Evolutionary conservation across 371 early-diverging fungal species (phyloP).

Genomic region (Mortierella sp.): DNA sequence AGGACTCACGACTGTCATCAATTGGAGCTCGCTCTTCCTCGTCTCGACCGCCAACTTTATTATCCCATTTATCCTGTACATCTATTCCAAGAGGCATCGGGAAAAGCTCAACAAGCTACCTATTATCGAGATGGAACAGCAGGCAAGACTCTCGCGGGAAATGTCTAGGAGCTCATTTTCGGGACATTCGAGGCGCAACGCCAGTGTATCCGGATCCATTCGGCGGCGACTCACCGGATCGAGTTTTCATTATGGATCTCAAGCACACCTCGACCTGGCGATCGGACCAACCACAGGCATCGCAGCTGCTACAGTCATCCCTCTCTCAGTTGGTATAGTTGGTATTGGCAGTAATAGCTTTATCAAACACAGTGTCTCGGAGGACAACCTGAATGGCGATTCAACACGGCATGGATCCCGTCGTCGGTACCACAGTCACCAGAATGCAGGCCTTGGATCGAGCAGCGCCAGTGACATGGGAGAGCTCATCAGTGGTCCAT

Average conservation of each 20-base stretch:
- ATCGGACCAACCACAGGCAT: conserved; percentile 20
- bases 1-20: conserved; percentile 59
- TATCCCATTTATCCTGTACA: conserved; percentile 80
- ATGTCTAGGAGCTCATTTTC: conserved; percentile 37
- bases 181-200: conserved; percentile 24
- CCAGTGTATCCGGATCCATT: conserved; percentile 35
- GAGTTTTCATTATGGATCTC: conserved; percentile 17
- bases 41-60: conserved; percentile 82
- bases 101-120: conserved; percentile 49
- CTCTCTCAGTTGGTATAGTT: conserved; percentile 31
- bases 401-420: conserved; percentile 5
- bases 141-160: conserved; percentile 41
- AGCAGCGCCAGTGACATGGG: conserved; percentile 8
- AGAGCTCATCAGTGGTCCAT: conserved; percentile 30
- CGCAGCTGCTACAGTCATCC: conserved; percentile 22
- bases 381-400: conserved; percentile 18
- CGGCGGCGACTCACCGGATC: conserved; percentile 32
- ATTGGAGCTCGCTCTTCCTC: conserved; percentile 69
- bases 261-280: conserved; percentile 21
- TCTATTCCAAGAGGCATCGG: conserved; percentile 66
- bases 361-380: conserved; percentile 13
- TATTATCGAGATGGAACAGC: conserved; percentile 46
- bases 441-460: conserved; percentile 2
- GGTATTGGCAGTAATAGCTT: conserved; percentile 30
- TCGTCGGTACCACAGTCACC: conserved; percentile 30